phyloP scores from a whole-genome alignment of 768 basidiomycete genomes.

The Cystobasidium ongulense region DNA sequence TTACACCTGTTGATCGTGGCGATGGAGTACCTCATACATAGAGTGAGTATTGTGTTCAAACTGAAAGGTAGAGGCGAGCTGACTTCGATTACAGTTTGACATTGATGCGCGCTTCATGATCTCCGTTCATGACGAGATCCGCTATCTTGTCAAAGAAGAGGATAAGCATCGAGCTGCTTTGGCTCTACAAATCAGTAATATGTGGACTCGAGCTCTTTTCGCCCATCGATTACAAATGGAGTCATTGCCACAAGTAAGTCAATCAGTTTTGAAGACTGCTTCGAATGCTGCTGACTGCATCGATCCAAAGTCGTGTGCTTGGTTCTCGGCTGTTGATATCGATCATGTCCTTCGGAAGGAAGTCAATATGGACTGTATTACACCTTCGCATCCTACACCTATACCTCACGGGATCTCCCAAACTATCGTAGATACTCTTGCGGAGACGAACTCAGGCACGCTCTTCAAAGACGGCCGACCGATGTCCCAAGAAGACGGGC shows the following conservation, averaged over 20 bases:
- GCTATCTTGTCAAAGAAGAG: conserved; percentile 79
- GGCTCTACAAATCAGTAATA: conserved; percentile 85
- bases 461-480: conserved; percentile 21
- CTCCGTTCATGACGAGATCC: conserved; percentile 93
- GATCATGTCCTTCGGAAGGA: conserved; percentile 88
- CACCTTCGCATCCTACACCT: conserved; percentile 74
- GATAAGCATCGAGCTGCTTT: conserved; percentile 85
- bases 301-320: conserved; percentile 54
- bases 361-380: conserved; percentile 89
- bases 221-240: conserved; percentile 90
- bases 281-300: neutral
- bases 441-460: conserved; percentile 60
- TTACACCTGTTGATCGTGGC: conserved; percentile 90
- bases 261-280: too few species aligned
- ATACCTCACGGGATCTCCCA: conserved; percentile 83
- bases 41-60: neutral
- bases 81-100: conserved; percentile 53
- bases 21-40: conserved; percentile 72
- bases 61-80: too few species aligned
- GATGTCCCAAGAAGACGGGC: neutral
- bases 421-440: conserved; percentile 59
- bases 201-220: conserved; percentile 89
- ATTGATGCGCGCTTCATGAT: conserved; percentile 89
- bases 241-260: conserved; percentile 76
- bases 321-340: conserved; percentile 93